Percentiles rank a stretch among this genome's conserved stretches.
These are phyloP conservation scores for Saksenaea oblongispora DNA, from an alignment of 371 early-diverging fungal genomes.

Conservation along the genomic window DNA sequence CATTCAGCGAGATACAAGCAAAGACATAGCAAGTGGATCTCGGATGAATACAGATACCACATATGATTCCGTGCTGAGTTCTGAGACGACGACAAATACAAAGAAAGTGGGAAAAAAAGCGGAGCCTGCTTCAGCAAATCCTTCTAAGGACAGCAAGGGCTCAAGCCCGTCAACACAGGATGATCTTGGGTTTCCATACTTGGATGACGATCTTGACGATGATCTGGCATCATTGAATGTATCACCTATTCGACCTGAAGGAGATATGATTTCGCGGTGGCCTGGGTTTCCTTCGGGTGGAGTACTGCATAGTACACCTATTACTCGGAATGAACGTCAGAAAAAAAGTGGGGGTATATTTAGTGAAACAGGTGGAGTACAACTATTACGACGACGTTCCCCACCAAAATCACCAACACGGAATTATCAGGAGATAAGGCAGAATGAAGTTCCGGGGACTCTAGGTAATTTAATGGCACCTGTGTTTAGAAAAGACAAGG, in stretches of 20 bases:
- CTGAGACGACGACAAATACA: background rate
- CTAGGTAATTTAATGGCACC: background rate
- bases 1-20: background rate
- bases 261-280: background rate
- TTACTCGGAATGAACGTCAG: background rate
- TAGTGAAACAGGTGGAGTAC: background rate
- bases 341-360: background rate
- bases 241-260: background rate
- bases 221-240: slow-evolving; percentile 3
- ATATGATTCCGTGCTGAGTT: background rate
- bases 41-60: background rate
- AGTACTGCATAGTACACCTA: background rate
- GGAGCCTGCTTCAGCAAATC: background rate
- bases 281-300: background rate
- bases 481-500: background rate
- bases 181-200: background rate
- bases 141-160: background rate
- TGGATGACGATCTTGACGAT: slow-evolving; percentile 3
- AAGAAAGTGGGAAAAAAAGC: background rate
- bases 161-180: background rate
- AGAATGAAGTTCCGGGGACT: background rate
- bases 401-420: background rate
- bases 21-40: background rate
- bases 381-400: background rate
- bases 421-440: slow-evolving; percentile 4